Base-by-base conservation (phyloP, 495 filamentous ascomycete genomes). In the Podospora conica region DNA sequence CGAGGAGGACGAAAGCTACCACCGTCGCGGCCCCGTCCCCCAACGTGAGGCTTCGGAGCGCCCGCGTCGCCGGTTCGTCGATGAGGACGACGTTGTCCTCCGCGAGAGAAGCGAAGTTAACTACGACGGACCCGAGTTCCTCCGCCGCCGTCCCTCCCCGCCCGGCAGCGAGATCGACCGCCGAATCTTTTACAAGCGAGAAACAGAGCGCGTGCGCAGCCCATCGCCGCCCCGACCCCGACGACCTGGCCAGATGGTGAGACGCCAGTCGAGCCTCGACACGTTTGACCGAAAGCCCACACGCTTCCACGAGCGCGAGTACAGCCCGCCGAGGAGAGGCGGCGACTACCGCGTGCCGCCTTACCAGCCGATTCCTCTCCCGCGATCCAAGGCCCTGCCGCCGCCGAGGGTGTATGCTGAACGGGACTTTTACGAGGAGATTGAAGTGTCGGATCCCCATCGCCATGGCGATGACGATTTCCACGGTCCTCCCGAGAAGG, bases 401-500 rank as follows among this genome's bases (percentile, higher is more conserved):
- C 80, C 80, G 5, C 78, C 81, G 6, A 65, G 81, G 74, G 79
- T 77, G 59, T 88, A 83, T 70, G 86, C 70, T 59, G 82, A 78
- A 73, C 81, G 76, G 62, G 83, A 84, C 24, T 76, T 72, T 69
- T 76, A 69, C 67, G 81, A 83, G 21, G 88, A 91, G 60, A 89
- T 91, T 65, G 81, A 84, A 28, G 84, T 91, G 58, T 83, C 86
- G 1, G 90, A 91, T 60, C 86, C 85, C 2, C 85, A 88, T 55
- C 80, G 79, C 27, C 89, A 86, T 70, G 89, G 85, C 10, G 88
- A 91, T 60, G 88, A 91, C 3, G 85, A 89, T 61, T 90, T 82
- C 67, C 81, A 85, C 55, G 81, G 77, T n/a, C 82, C 82, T 55
- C 81, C 83, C 1, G 87, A 20, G 29, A 11, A 31, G 29, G 6